phyloP scores from a whole-genome alignment of 805 yeast species.

The Clavispora santaluciae region DNA sequence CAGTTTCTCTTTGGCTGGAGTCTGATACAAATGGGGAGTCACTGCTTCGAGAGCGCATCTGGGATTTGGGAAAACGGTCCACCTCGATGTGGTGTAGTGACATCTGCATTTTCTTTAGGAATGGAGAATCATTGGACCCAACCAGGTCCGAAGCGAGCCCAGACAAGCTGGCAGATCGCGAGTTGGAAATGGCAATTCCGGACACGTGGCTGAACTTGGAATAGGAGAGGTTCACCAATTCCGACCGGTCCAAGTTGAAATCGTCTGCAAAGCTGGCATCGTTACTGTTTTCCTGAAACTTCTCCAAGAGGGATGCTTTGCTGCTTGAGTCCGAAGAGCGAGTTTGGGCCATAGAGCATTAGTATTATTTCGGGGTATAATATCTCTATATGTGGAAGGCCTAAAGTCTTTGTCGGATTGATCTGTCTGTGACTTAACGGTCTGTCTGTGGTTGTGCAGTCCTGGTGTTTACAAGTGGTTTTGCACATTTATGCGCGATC shows the following conservation, averaged over 20 bases:
- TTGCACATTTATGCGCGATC: not conserved
- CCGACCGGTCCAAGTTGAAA: conserved; percentile 21
- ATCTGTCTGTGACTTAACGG: not conserved
- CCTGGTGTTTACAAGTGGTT: conserved; percentile 4
- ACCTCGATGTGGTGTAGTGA: conserved; percentile 9
- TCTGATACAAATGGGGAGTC: not conserved
- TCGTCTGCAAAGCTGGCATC: conserved; percentile 21
- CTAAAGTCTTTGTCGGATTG: too few species aligned
- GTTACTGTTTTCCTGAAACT: conserved; percentile 11
- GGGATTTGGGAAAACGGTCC: conserved; percentile 3
- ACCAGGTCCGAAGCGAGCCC: not conserved
- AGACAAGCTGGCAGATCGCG: not conserved
- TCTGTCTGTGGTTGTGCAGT: conserved; percentile 3
- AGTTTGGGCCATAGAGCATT: not conserved
- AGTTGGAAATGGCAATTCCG: conserved; percentile 17
- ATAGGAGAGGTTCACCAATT: conserved; percentile 29
- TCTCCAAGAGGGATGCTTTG: conserved; percentile 8
- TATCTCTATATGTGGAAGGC: too few species aligned
- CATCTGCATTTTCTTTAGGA: conserved; percentile 24
- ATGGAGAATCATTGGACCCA: conserved; percentile 20
- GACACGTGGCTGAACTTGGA: conserved; percentile 34
- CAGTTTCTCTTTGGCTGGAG: too few species aligned
- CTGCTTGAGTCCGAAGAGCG: not conserved
- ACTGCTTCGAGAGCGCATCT: not conserved
- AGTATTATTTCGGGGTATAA: too few species aligned